Conservation (phyloP, 768 basidiomycete species). For the Termitomyces sp. region DNA sequence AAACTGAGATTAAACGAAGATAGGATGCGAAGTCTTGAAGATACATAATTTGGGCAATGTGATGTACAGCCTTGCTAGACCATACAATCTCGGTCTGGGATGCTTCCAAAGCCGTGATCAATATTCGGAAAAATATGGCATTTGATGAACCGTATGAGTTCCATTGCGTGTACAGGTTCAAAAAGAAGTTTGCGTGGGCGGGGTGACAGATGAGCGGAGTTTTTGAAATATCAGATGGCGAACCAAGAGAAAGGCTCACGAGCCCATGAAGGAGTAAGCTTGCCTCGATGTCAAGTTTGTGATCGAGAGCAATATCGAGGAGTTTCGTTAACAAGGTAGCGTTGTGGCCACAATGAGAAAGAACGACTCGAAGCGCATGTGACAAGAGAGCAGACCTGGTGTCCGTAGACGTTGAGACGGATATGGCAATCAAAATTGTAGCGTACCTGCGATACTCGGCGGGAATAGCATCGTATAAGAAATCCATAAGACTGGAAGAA, state of each 20-base stretch:
- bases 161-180: constrained; percentile 39
- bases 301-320: constrained; percentile 44
- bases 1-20: constrained; percentile 23
- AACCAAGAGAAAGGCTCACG: constrained; percentile 31
- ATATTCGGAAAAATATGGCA: constrained; percentile 24
- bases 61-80: constrained; percentile 36
- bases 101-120: constrained; percentile 23
- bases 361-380: constrained; percentile 45
- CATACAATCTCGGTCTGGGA: constrained; percentile 22
- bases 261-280: constrained; percentile 33
- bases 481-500: constrained; percentile 22
- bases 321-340: constrained; percentile 43
- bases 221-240: constrained; percentile 15
- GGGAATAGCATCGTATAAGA: constrained; percentile 49
- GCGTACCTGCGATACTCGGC: constrained; percentile 44
- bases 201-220: constrained; percentile 33
- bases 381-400: constrained; percentile 44
- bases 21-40: constrained; percentile 18
- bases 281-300: constrained; percentile 37
- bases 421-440: background rate
- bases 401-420: background rate
- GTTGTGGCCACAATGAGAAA: constrained; percentile 38
- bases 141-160: constrained; percentile 17
- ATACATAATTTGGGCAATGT: constrained; percentile 16
- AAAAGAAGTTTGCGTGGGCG: constrained; percentile 40